Conservation (phyloP, 2,329 filamentous ascomycete genomes). For the Blumeriella jaapii region DNA sequence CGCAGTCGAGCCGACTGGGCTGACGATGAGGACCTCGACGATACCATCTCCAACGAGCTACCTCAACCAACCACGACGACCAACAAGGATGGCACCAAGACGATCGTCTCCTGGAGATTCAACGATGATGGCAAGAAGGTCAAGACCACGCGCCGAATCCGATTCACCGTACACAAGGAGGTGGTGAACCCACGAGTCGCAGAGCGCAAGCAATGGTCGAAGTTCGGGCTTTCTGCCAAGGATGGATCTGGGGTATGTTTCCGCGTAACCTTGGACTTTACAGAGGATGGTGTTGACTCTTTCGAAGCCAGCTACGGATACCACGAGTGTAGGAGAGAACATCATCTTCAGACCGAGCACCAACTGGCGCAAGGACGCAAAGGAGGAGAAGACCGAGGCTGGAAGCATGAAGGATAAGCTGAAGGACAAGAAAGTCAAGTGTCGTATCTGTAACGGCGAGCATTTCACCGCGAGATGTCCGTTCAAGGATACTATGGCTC, state of each 20-base stretch:
- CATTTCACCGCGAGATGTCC: slow-evolving; percentile 99
- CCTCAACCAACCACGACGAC: slow-evolving; percentile 79
- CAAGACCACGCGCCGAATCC: slow-evolving; percentile 93
- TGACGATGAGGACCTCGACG: slow-evolving; percentile 78
- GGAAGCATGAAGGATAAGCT: slow-evolving; percentile 70
- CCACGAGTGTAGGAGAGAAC: slow-evolving; percentile 68
- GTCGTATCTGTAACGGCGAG: slow-evolving; percentile 95
- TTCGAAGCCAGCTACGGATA: slow-evolving; percentile 5
- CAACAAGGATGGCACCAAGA: slow-evolving; percentile 98
- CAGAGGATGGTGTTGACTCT: slow-evolving; percentile 1
- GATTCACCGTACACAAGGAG: slow-evolving; percentile 82
- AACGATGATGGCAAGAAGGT: slow-evolving; percentile 93
- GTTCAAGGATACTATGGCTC: slow-evolving; percentile 99
- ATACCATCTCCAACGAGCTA: slow-evolving; percentile 54
- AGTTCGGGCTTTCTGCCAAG: slow-evolving; percentile 85
- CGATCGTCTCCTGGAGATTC: slow-evolving; percentile 77
- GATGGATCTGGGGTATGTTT: slow-evolving; percentile 41
- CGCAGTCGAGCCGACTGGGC: slow-evolving; percentile 61
- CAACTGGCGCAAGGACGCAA: slow-evolving; percentile 87
- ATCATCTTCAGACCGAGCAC: slow-evolving; percentile 89
- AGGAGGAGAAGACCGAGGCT: slow-evolving; percentile 68
- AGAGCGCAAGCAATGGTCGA: slow-evolving; percentile 83
- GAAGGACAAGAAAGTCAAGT: slow-evolving; percentile 99
- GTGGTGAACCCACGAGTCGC: slow-evolving; percentile 94
- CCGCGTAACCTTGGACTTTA: background rate